Conservation (phyloP, 305 asterid genomes). For the Solanum chacoense region DNA sequence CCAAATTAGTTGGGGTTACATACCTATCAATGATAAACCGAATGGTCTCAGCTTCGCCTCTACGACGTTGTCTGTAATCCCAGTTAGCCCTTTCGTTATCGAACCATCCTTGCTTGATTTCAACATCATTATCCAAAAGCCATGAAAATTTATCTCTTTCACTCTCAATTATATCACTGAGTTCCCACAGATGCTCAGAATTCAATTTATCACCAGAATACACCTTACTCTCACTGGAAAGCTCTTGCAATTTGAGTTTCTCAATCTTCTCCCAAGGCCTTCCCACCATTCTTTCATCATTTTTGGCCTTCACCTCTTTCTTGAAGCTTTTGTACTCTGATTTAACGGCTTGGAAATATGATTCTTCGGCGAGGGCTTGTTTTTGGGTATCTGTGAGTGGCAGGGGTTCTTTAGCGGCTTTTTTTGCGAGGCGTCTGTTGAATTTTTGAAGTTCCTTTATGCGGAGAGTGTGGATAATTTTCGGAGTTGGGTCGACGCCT, state of each 20-base stretch:
- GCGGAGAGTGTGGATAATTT: conserved; percentile 72
- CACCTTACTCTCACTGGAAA: conserved; percentile 33
- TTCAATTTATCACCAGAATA: conserved; percentile 43
- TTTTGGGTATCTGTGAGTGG: conserved; percentile 40
- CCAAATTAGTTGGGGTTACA: background rate
- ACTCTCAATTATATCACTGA: conserved; percentile 62
- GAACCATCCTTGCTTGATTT: conserved; percentile 36
- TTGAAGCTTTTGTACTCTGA: conserved; percentile 60
- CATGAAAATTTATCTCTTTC: conserved; percentile 68
- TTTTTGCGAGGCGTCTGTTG: conserved; percentile 71
- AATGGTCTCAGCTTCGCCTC: conserved; percentile 53
- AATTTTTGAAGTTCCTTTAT: conserved; percentile 65
- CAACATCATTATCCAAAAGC: conserved; percentile 77
- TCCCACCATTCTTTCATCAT: conserved; percentile 45
- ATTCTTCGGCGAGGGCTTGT: conserved; percentile 39
- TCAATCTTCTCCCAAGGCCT: conserved; percentile 84
- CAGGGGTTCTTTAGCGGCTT: conserved; percentile 36
- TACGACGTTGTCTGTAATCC: conserved; percentile 38
- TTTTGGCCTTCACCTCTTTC: conserved; percentile 11
- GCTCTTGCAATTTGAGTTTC: conserved; percentile 50
- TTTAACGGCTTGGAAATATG: conserved; percentile 48
- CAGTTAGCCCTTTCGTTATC: conserved; percentile 30
- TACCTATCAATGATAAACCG: conserved; percentile 14
- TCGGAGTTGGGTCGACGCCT: conserved; percentile 71
- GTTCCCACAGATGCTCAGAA: conserved; percentile 52